phyloP scores from a whole-genome alignment of 164 flowering plant species.

The Umbilicus rupestris region DNA sequence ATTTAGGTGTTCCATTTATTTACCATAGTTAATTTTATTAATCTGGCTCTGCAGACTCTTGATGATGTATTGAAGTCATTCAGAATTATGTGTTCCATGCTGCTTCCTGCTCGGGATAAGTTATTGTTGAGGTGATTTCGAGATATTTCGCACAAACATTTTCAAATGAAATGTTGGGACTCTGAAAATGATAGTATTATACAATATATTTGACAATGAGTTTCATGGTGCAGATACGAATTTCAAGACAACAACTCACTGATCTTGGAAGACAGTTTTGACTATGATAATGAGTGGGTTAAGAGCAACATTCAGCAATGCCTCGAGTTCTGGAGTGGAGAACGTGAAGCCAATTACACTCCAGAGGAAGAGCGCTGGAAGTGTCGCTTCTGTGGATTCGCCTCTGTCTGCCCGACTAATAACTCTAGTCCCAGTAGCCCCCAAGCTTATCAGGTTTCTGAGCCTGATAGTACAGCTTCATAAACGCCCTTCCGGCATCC shows the following conservation, averaged over 20 bases:
- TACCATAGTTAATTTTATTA: background rate
- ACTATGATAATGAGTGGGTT: slow-evolving; percentile 49
- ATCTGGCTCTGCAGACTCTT: slow-evolving; percentile 54
- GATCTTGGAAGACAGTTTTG: slow-evolving; percentile 53
- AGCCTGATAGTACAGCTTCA: background rate
- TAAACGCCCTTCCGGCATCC: background rate
- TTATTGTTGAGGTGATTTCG: slow-evolving; percentile 57
- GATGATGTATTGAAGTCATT: slow-evolving; percentile 49
- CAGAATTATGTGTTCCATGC: slow-evolving; percentile 35
- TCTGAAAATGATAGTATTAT: too few species aligned
- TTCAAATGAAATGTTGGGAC: too few species aligned
- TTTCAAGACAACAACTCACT: slow-evolving; percentile 58
- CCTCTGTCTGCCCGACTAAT: slow-evolving; percentile 34
- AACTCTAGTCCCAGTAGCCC: slow-evolving; percentile 5
- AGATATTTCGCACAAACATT: background rate
- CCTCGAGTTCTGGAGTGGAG: slow-evolving; percentile 70
- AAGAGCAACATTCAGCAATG: slow-evolving; percentile 26
- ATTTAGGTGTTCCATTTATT: background rate
- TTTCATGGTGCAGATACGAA: slow-evolving; percentile 49
- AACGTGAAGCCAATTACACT: slow-evolving; percentile 46
- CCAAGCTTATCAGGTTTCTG: background rate
- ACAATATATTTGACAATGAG: background rate
- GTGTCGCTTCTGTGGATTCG: slow-evolving; percentile 53
- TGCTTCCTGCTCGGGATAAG: slow-evolving; percentile 50
- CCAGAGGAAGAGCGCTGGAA: slow-evolving; percentile 74